A percentile compares a stretch with the other conserved stretches of the same genome.
These are phyloP conservation scores for Alternaria postmessia DNA, from an alignment of 2,329 filamentous ascomycete species.

Conservation along the genomic window DNA sequence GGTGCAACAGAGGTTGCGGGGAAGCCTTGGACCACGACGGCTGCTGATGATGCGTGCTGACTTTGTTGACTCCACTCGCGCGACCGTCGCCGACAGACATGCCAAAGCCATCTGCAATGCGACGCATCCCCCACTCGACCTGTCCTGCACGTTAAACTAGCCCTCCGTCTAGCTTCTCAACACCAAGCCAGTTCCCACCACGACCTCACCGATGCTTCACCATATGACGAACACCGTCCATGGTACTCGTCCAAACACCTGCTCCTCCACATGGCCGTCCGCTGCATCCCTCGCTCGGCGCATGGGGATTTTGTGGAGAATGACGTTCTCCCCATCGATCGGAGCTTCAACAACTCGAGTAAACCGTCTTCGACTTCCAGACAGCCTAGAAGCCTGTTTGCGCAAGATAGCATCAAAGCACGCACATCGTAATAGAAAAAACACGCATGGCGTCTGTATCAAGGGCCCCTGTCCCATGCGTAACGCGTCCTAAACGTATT, in stretches of 20 bases:
- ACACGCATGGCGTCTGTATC: background rate
- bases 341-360: conserved; percentile 4
- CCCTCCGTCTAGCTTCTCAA: conserved; percentile 36
- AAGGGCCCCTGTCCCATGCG: background rate
- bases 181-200: conserved; percentile 22
- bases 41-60: conserved; percentile 1
- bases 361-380: background rate
- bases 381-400: background rate
- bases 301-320: conserved; percentile 23
- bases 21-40: background rate
- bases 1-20: background rate
- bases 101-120: conserved; percentile 2
- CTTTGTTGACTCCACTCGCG: background rate
- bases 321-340: conserved; percentile 2
- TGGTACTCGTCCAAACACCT: conserved; percentile 17
- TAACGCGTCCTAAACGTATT: background rate
- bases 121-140: conserved; percentile 7
- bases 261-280: conserved; percentile 17
- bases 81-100: background rate
- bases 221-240: conserved; percentile 22
- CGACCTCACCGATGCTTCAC: conserved; percentile 15
- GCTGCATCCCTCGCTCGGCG: conserved; percentile 8
- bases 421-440: background rate
- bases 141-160: conserved; percentile 28
- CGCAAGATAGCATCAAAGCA: background rate